Percentiles rank a stretch among this genome's conserved stretches.
Evolutionary conservation across 2,329 filamentous ascomycete species (phyloP).

Genomic region (Beauveria varroae): DNA sequence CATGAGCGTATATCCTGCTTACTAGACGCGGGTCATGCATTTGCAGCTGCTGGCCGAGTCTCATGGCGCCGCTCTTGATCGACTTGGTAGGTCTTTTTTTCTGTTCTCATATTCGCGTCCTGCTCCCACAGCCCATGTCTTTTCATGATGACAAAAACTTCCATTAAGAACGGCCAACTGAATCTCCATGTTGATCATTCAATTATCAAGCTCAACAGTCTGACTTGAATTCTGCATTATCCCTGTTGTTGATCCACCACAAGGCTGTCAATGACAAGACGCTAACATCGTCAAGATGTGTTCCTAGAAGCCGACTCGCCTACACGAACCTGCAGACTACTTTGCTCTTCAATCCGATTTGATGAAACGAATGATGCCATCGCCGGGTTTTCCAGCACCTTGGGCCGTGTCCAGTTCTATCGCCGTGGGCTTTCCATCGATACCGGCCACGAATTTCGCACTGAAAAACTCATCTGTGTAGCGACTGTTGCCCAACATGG

Average conservation of each 20-base stretch:
- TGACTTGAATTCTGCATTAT: conserved; percentile 29
- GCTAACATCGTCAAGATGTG: conserved; percentile 8
- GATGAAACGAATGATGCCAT: conserved; percentile 1
- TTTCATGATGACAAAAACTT: conserved; percentile 48
- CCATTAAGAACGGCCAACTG: conserved; percentile 60
- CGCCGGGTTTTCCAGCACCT: neutral
- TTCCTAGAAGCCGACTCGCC: neutral
- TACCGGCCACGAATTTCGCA: neutral
- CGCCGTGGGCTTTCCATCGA: conserved; percentile 1
- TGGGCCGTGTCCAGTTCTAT: neutral
- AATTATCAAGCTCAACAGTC: conserved; percentile 60
- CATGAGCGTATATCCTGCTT: neutral
- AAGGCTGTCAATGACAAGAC: neutral
- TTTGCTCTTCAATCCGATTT: neutral
- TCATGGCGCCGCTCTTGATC: neutral
- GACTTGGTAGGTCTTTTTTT: conserved; percentile 5
- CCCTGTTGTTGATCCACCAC: conserved; percentile 3
- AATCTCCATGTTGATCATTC: conserved; percentile 49
- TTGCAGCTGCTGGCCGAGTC: neutral
- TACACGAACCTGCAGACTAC: neutral
- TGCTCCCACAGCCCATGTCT: conserved; percentile 7
- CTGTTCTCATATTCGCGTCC: conserved; percentile 12
- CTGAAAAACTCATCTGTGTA: neutral
- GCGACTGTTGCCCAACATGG: neutral
- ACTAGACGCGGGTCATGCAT: neutral